These are phyloP conservation scores for Ashbya aceris DNA, from an alignment of 1,139 yeast species.

Conservation along the genomic window DNA sequence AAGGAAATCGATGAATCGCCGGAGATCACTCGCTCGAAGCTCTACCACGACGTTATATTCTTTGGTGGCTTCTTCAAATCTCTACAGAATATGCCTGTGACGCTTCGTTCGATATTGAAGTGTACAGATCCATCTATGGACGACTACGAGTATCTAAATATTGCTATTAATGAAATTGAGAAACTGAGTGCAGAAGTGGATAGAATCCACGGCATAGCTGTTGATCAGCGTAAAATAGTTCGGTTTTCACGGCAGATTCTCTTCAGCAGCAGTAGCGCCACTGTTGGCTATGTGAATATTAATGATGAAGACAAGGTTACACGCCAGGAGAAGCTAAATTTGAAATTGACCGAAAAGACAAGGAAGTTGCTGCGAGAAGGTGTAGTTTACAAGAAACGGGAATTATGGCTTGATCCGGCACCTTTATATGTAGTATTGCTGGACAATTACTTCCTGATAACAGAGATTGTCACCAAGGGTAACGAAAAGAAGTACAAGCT, in stretches of 20 bases:
- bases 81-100: constrained; percentile 60
- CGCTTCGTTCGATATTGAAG: constrained; percentile 49
- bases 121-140: constrained; percentile 43
- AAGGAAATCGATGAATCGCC: constrained; percentile 38
- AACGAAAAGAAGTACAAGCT: constrained; percentile 33
- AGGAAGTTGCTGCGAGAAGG: constrained; percentile 56
- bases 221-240: constrained; percentile 42
- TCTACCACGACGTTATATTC: constrained; percentile 51
- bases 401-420: constrained; percentile 44
- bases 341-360: constrained; percentile 47
- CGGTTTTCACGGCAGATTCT: constrained; percentile 40
- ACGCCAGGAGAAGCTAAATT: constrained; percentile 31
- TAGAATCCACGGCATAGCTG: constrained; percentile 46
- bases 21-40: constrained; percentile 33
- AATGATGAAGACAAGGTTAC: constrained; percentile 13
- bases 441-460: constrained; percentile 63
- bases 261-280: constrained; percentile 36
- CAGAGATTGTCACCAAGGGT: constrained; percentile 36
- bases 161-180: constrained; percentile 45
- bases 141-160: constrained; percentile 45
- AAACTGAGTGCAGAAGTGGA: constrained; percentile 41
- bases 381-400: constrained; percentile 53
- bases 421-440: constrained; percentile 49
- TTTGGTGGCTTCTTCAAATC: constrained; percentile 72
- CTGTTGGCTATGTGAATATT: constrained; percentile 25